phyloP scores from a whole-genome alignment of 306 rosid species.

The Senna tora region DNA sequence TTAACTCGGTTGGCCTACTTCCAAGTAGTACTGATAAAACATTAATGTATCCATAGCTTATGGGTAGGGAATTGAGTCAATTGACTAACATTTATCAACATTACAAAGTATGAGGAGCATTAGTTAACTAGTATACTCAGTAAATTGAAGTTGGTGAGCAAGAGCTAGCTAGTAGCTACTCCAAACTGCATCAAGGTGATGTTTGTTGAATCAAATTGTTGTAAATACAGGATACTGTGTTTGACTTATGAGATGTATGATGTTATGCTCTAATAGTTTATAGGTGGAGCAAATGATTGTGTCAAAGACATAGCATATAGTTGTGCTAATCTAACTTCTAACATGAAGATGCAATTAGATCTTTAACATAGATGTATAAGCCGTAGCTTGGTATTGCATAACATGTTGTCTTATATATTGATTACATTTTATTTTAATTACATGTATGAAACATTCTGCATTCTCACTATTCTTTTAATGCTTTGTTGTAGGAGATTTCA shows the following conservation, averaged over 20 bases:
- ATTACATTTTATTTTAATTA: constrained; percentile 10
- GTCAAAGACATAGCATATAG: background rate
- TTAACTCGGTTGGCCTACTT: too few relatives aligned
- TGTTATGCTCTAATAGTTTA: constrained; percentile 24
- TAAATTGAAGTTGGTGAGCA: constrained; percentile 1
- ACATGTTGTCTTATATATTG: constrained; percentile 7
- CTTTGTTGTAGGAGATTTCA: constrained; percentile 68
- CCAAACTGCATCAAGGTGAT: constrained; percentile 1
- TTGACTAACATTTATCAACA: constrained; percentile 8
- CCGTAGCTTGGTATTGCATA: background rate
- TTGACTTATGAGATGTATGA: constrained; percentile 11
- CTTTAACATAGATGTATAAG: constrained; percentile 4
- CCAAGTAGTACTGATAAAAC: background rate
- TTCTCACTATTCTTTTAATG: constrained; percentile 15
- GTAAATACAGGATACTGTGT: background rate
- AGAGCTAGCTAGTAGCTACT: constrained; percentile 25
- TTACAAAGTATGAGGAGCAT: background rate
- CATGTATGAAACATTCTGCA: constrained; percentile 18
- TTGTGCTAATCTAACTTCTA: constrained; percentile 30
- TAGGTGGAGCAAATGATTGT: constrained; percentile 11
- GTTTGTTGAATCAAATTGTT: background rate
- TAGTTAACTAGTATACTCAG: constrained; percentile 9
- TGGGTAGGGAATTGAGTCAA: background rate
- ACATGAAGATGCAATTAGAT: constrained; percentile 21
- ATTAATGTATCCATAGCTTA: constrained; percentile 1